These are phyloP conservation scores for Volvox reticuliferus DNA, from an alignment of 139 green algal genomes.

Conservation along the genomic window DNA sequence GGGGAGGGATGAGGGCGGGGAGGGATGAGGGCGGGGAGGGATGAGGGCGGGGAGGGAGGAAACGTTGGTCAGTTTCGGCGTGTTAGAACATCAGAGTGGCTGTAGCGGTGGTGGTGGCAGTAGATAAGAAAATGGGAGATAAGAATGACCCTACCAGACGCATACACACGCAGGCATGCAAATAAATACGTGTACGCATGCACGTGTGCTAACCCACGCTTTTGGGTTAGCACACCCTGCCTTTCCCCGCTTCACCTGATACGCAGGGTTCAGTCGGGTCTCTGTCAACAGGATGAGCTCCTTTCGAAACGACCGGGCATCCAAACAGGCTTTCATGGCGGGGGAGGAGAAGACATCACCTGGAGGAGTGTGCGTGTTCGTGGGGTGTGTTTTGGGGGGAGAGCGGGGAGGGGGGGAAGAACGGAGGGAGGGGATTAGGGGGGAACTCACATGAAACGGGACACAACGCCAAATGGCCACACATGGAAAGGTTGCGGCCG, in stretches of 20 bases:
- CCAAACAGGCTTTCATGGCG: slow-evolving; percentile 33
- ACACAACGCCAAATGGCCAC: too few relatives aligned
- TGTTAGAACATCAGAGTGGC: neutral
- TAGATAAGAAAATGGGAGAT: too few relatives aligned
- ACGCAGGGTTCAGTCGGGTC: slow-evolving; percentile 42
- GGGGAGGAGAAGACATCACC: slow-evolving; percentile 41
- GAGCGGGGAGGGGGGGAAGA: neutral
- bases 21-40: neutral
- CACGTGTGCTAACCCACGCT: neutral
- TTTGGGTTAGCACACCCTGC: too few relatives aligned
- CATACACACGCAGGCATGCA: neutral
- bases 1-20: neutral
- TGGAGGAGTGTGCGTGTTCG: neutral
- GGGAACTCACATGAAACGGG: neutral
- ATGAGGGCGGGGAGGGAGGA: neutral
- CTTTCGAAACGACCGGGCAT: slow-evolving; percentile 37
- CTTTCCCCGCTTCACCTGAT: slow-evolving; percentile 38
- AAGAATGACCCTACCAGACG: too few relatives aligned
- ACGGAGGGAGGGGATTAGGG: neutral
- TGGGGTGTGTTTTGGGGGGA: neutral
- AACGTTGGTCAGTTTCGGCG: neutral
- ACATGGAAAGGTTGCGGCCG: too few relatives aligned
- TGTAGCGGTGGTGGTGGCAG: neutral
- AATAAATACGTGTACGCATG: too few relatives aligned
- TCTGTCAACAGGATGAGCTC: slow-evolving; percentile 60